phyloP scores from a whole-genome alignment of 331 rosid genomes.

The Ulmus americana region DNA sequence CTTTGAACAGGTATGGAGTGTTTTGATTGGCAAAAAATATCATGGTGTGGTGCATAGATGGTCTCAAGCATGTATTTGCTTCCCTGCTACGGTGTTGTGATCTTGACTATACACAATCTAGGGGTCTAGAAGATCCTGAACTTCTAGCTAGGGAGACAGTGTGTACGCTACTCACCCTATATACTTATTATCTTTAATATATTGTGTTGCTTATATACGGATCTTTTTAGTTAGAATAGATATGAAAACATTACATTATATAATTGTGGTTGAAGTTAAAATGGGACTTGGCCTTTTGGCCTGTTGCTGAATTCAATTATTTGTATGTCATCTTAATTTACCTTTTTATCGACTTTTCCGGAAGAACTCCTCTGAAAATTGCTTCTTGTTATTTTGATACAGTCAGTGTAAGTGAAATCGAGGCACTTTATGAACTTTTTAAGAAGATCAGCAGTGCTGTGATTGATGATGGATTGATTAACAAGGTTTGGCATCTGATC shows the following conservation, averaged over 20 bases:
- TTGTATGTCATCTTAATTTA: not conserved
- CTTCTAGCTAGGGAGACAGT: slow-evolving; percentile 85
- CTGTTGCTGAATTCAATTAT: not conserved
- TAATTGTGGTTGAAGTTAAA: not conserved
- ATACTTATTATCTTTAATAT: not conserved
- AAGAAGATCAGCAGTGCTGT: slow-evolving; percentile 96
- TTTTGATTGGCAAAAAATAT: slow-evolving; percentile 61
- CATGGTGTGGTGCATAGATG: slow-evolving; percentile 92
- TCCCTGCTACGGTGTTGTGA: slow-evolving; percentile 70
- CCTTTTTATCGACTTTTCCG: slow-evolving; percentile 2
- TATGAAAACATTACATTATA: not conserved
- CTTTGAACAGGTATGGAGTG: slow-evolving; percentile 73
- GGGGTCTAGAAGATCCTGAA: slow-evolving; percentile 87
- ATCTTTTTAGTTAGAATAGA: slow-evolving; percentile 6
- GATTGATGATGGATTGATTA: slow-evolving; percentile 92
- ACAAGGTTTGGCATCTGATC: slow-evolving; percentile 54
- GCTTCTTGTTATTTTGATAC: slow-evolving; percentile 28
- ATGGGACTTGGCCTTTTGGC: not conserved
- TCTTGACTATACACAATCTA: slow-evolving; percentile 65
- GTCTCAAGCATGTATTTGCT: slow-evolving; percentile 55
- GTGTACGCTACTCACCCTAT: slow-evolving; percentile 45
- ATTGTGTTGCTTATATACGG: not conserved
- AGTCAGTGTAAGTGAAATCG: slow-evolving; percentile 97
- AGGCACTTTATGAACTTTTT: slow-evolving; percentile 94
- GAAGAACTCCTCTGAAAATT: slow-evolving; percentile 7